These are phyloP conservation scores for Zygosaccharomyces sapae DNA, from an alignment of 1,139 yeast genomes.

Conservation along the genomic window DNA sequence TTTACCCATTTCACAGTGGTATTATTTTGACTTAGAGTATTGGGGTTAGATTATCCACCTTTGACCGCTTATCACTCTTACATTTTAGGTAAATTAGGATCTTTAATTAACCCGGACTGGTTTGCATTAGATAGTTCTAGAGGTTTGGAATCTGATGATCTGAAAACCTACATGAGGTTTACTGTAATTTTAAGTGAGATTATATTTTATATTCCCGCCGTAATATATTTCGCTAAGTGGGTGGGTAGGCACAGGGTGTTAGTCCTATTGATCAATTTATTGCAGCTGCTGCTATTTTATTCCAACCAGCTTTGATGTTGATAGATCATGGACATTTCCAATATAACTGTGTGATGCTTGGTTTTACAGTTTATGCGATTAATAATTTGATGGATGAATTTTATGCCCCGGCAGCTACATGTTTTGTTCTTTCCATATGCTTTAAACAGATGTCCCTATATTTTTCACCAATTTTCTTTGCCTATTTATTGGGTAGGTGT, in stretches of 20 bases:
- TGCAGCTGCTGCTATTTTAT: slow-evolving; percentile 67
- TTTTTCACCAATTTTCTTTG: slow-evolving; percentile 85
- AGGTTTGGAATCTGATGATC: slow-evolving; percentile 56
- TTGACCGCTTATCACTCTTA: slow-evolving; percentile 91
- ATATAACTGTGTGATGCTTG: slow-evolving; percentile 91
- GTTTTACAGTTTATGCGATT: slow-evolving; percentile 66
- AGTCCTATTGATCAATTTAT: slow-evolving; percentile 73
- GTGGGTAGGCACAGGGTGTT: slow-evolving; percentile 50
- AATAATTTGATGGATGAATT: slow-evolving; percentile 62
- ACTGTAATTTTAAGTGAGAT: slow-evolving; percentile 76
- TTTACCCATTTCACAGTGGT: slow-evolving; percentile 76
- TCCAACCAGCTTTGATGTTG: slow-evolving; percentile 75
- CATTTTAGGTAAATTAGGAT: slow-evolving; percentile 70
- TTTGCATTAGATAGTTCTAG: slow-evolving; percentile 68
- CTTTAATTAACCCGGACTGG: slow-evolving; percentile 63
- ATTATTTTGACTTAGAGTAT: slow-evolving; percentile 78
- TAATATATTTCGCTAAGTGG: slow-evolving; percentile 62
- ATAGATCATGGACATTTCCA: slow-evolving; percentile 98
- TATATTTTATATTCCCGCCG: slow-evolving; percentile 73
- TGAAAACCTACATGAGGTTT: slow-evolving; percentile 80
- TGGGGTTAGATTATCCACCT: slow-evolving; percentile 98
- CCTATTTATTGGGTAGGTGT: slow-evolving; percentile 45
- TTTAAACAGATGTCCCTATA: slow-evolving; percentile 96
- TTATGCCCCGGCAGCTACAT: slow-evolving; percentile 65
- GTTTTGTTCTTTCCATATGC: slow-evolving; percentile 71